Percentiles rank a stretch among this genome's conserved stretches.
Conservation (phyloP, 768 basidiomycete species). For the Crucibulum laeve region DNA sequence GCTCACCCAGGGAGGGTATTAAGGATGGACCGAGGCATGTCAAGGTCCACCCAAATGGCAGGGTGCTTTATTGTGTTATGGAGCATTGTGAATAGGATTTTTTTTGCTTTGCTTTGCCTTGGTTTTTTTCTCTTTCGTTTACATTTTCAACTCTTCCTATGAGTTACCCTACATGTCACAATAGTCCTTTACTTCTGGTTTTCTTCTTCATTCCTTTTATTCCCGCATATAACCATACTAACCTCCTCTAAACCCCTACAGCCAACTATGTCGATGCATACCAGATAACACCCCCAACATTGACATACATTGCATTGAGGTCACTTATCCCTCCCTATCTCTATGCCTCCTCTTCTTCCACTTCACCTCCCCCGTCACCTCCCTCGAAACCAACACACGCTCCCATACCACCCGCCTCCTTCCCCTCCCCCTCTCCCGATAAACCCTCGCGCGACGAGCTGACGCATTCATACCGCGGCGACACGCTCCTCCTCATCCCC, state of each 20-base stretch:
- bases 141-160: too few species aligned
- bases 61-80: slow-evolving; percentile 45
- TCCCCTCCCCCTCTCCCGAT: slow-evolving; percentile 7
- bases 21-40: slow-evolving; percentile 50
- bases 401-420: slow-evolving; percentile 4
- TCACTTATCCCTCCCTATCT: slow-evolving; percentile 22
- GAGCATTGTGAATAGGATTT: slow-evolving; percentile 39
- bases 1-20: slow-evolving; percentile 32
- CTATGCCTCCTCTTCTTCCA: too few species aligned
- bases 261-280: slow-evolving; percentile 46
- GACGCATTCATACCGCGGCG: slow-evolving; percentile 36
- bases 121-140: background rate
- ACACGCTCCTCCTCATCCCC: slow-evolving; percentile 40
- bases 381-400: slow-evolving; percentile 5
- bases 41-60: slow-evolving; percentile 48
- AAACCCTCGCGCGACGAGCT: background rate
- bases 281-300: slow-evolving; percentile 24
- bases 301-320: slow-evolving; percentile 24
- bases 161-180: too few species aligned
- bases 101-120: background rate
- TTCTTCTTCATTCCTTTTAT: background rate
- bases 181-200: background rate
- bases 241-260: too few species aligned
- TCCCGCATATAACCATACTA: too few species aligned
- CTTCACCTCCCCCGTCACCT: slow-evolving; percentile 16